These are phyloP conservation scores for Zygnema cylindricum DNA, from an alignment of 139 green algal genomes.

Conservation along the genomic window DNA sequence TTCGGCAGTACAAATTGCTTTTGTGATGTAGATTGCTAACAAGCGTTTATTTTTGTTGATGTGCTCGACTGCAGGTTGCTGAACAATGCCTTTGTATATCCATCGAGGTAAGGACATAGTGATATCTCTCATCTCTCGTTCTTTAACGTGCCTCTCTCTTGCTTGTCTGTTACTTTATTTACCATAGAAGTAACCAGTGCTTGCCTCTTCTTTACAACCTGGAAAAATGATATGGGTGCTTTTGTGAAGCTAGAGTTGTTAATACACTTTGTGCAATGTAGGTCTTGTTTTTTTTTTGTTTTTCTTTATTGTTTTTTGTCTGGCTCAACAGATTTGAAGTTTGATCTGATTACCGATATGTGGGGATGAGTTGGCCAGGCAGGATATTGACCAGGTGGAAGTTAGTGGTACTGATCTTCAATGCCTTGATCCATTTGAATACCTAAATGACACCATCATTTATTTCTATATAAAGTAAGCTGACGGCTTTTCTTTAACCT, in stretches of 20 bases:
- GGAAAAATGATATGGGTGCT: neutral
- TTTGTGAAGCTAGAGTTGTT: too few relatives aligned
- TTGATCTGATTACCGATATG: too few relatives aligned
- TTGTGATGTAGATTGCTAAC: too few relatives aligned
- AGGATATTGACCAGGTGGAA: slow-evolving; percentile 37
- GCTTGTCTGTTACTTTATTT: neutral
- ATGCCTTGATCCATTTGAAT: slow-evolving; percentile 77
- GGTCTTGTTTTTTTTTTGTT: too few relatives aligned
- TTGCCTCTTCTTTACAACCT: neutral
- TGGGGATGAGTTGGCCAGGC: neutral
- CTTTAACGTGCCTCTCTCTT: too few relatives aligned
- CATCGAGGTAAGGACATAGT: neutral
- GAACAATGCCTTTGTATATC: neutral
- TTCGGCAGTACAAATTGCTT: too few relatives aligned
- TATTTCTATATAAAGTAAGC: slow-evolving; percentile 85
- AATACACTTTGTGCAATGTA: too few relatives aligned
- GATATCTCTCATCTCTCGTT: too few relatives aligned
- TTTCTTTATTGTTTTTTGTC: too few relatives aligned
- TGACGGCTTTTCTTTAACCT: too few relatives aligned
- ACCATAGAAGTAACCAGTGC: neutral
- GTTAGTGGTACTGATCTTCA: slow-evolving; percentile 71
- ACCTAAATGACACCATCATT: slow-evolving; percentile 94
- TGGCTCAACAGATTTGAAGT: too few relatives aligned
- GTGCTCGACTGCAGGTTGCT: neutral
- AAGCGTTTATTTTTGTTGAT: neutral